Base-by-base conservation (phyloP, 495 filamentous ascomycete genomes). In the Penicillium ochrochloron region DNA sequence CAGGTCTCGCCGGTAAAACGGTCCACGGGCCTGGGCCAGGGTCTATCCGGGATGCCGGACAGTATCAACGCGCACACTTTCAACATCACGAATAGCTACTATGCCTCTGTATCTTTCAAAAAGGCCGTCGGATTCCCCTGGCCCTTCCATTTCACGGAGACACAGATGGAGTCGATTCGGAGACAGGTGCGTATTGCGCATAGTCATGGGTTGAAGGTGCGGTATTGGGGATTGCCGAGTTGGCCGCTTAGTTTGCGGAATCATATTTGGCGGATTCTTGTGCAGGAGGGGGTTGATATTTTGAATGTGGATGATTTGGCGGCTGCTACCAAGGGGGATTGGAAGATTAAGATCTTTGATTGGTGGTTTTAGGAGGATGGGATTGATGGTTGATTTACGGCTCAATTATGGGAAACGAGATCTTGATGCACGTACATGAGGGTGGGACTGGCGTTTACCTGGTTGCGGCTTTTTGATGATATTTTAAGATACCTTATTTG, bases 261-360 rank as follows among this genome's bases (percentile, higher is more conserved):
- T 75, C 81, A 86, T 60, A 76, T 96, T 19, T 96, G 92, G 92
- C 76, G 85, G 53, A 81, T 89, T 4, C 71, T 96, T n/a, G 80
- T 88, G 31, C 75, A 82, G 48, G 90, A 92, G 66, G 92, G 91
- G 0, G 88, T 89, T 6, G 90, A 91, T 71, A 76, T 93, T 33
- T 74, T 96, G 35, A 95, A 93, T 72, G 91, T 89, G 7, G 92
- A 96, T 80, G 91, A 95, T 77, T 72, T 96, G 59, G 70, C 80
- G 21, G 82, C 70, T 37, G 87, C 83, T 9, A 81, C 83, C 0
- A 71, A 67, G 50, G 69, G 74, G 54, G 75, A 83, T 41, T 86
- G 83, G 83, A 71, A 66, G 27, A 75, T 71, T 33, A 63, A 58
- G 35, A 23, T 81, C 44, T 78, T 78, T 35, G 73, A 76, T 72